Evolutionary conservation across 176 grass and related monocot genomes (phyloP).

Genomic region (Neostapfia colusana): DNA sequence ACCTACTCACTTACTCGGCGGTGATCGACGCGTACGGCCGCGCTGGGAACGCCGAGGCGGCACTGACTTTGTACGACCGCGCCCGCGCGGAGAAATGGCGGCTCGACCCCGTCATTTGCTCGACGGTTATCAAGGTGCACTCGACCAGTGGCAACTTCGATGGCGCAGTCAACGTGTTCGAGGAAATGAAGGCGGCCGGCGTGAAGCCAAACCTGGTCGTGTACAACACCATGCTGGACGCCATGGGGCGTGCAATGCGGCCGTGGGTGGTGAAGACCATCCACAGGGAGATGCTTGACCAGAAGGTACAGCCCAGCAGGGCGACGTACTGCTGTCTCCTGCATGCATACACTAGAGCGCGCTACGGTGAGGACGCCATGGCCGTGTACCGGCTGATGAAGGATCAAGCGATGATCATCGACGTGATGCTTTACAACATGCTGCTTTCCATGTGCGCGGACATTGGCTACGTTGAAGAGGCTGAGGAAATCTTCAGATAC

Average conservation of each 20-base stretch:
- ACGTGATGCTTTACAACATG: constrained; percentile 64
- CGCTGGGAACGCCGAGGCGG: constrained; percentile 59
- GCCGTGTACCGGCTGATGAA: constrained; percentile 62
- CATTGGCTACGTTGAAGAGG: constrained; percentile 72
- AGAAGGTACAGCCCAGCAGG: constrained; percentile 47
- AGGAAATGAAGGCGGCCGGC: constrained; percentile 84
- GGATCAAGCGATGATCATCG: constrained; percentile 46
- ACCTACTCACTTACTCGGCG: constrained; percentile 63
- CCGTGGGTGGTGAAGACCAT: constrained; percentile 96
- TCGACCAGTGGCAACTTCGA: constrained; percentile 69
- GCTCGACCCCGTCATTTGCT: constrained; percentile 65
- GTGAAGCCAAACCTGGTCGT: constrained; percentile 76
- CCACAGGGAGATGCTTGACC: constrained; percentile 64
- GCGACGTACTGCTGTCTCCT: constrained; percentile 65
- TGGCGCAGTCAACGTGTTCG: constrained; percentile 74
- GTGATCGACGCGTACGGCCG: constrained; percentile 81
- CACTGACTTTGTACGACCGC: constrained; percentile 70
- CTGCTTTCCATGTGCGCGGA: constrained; percentile 91
- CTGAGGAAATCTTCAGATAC: constrained; percentile 64
- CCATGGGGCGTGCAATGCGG: constrained; percentile 73
- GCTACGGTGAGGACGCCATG: constrained; percentile 81
- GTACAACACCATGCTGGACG: constrained; percentile 80
- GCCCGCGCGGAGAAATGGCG: constrained; percentile 62
- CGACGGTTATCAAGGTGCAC: constrained; percentile 71
- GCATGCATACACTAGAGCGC: constrained; percentile 73